Conservation (phyloP, 2,329 filamentous ascomycete species). For the Penicillium sp. region DNA sequence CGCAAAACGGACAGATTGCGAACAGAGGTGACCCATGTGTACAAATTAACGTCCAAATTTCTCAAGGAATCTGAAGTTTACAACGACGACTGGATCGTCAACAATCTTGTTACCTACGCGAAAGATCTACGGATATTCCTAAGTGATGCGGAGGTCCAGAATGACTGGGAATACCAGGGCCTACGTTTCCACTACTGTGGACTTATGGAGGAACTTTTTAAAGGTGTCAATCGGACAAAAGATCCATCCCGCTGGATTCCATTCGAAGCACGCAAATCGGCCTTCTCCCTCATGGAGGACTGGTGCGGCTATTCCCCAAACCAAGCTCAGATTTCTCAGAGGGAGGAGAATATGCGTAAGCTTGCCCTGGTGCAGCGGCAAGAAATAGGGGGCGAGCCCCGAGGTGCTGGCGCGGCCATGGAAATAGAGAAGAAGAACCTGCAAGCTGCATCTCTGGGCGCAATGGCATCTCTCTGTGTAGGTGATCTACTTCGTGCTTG, state of each 20-base stretch:
- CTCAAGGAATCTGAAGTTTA: slow-evolving; percentile 78
- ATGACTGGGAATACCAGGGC: slow-evolving; percentile 92
- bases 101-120: slow-evolving; percentile 85
- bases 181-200: slow-evolving; percentile 93
- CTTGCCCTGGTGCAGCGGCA: slow-evolving; percentile 79
- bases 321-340: slow-evolving; percentile 76
- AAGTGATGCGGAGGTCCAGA: slow-evolving; percentile 92
- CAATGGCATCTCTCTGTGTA: slow-evolving; percentile 92
- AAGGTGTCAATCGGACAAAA: slow-evolving; percentile 82
- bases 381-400: slow-evolving; percentile 72
- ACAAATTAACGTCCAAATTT: slow-evolving; percentile 91
- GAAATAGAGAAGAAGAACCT: slow-evolving; percentile 97
- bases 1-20: slow-evolving; percentile 83
- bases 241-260: slow-evolving; percentile 95
- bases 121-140: slow-evolving; percentile 93
- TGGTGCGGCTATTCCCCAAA: slow-evolving; percentile 99
- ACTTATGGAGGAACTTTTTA: slow-evolving; percentile 88
- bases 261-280: slow-evolving; percentile 93
- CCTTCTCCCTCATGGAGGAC: slow-evolving; percentile 96
- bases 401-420: slow-evolving; percentile 83
- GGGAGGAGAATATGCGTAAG: slow-evolving; percentile 86
- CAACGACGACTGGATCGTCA: slow-evolving; percentile 87
- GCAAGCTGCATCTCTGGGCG: slow-evolving; percentile 84
- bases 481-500: slow-evolving; percentile 53
- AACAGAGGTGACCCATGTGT: slow-evolving; percentile 95